A percentile compares a stretch with the other conserved stretches of the same genome.
These are phyloP conservation scores for Saturnispora bothae DNA, from an alignment of 805 yeast genomes.

Conservation along the genomic window DNA sequence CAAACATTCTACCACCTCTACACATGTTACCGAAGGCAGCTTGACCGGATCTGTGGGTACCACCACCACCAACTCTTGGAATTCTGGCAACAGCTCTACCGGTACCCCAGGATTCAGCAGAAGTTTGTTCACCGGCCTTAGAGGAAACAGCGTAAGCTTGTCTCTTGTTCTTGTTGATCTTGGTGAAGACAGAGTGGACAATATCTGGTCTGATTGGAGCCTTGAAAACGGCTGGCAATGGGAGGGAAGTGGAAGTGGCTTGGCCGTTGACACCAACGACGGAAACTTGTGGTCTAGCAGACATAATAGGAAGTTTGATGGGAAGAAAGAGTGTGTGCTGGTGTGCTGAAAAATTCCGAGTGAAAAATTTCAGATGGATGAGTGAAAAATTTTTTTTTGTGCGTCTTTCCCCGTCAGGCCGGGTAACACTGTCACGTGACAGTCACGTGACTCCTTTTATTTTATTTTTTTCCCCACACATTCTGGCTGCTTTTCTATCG, in stretches of 20 bases:
- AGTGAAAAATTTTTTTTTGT: conserved; percentile 8
- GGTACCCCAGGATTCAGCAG: conserved; percentile 99
- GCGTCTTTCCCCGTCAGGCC: not conserved
- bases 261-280: conserved; percentile 80
- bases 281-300: conserved; percentile 88
- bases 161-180: conserved; percentile 99
- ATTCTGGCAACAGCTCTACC: conserved; percentile 99
- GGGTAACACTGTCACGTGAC: conserved; percentile 1
- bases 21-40: conserved; percentile 99
- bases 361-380: not conserved
- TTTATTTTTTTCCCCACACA: too few species aligned
- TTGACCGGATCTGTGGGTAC: conserved; percentile 99
- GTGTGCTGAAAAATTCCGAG: too few species aligned
- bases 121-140: conserved; percentile 99
- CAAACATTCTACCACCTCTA: conserved; percentile 99
- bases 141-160: conserved; percentile 99
- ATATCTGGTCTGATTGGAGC: conserved; percentile 99
- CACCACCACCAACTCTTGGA: conserved; percentile 99
- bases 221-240: conserved; percentile 97
- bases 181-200: conserved; percentile 97
- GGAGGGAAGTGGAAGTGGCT: conserved; percentile 71
- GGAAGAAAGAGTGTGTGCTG: not conserved
- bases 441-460: too few species aligned
- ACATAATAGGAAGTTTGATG: conserved; percentile 19
- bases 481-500: too few species aligned